A percentile compares a stretch with the other conserved stretches of the same genome.
Conservation (phyloP, 1,139 yeast species). For the Pichia sp. region DNA sequence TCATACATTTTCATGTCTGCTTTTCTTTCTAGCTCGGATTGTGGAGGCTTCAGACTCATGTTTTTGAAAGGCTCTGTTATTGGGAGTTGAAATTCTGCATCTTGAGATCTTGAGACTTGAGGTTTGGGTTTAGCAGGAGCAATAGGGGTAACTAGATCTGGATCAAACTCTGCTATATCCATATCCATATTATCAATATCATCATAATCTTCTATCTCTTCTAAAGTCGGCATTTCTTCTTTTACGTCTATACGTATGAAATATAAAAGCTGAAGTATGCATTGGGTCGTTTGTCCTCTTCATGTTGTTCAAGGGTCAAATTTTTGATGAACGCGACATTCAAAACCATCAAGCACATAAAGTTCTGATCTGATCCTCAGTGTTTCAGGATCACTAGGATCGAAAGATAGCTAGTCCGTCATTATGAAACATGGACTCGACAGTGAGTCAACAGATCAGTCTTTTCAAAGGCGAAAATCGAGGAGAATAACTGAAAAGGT, state of each 20-base stretch:
- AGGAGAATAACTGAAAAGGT: no score
- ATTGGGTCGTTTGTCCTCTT: no score
- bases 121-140: conserved; percentile 62
- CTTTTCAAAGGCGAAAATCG: no score
- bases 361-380: no score
- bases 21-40: background rate
- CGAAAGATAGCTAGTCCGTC: no score
- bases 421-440: no score
- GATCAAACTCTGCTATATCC: conserved; percentile 89
- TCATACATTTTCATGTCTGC: conserved; percentile 11
- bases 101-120: conserved; percentile 57
- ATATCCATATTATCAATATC: conserved; percentile 88
- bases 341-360: no score
- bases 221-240: conserved; percentile 58
- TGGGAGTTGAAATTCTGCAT: conserved; percentile 29
- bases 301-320: no score
- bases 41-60: conserved; percentile 11
- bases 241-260: background rate
- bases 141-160: conserved; percentile 56
- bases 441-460: no score
- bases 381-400: no score
- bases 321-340: no score
- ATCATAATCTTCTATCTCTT: conserved; percentile 74
- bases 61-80: conserved; percentile 19
- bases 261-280: no score